A percentile compares a stretch with the other conserved stretches of the same genome.
Evolutionary conservation across 2,329 filamentous ascomycete species (phyloP).

Genomic region (Fusarium anguioides): DNA sequence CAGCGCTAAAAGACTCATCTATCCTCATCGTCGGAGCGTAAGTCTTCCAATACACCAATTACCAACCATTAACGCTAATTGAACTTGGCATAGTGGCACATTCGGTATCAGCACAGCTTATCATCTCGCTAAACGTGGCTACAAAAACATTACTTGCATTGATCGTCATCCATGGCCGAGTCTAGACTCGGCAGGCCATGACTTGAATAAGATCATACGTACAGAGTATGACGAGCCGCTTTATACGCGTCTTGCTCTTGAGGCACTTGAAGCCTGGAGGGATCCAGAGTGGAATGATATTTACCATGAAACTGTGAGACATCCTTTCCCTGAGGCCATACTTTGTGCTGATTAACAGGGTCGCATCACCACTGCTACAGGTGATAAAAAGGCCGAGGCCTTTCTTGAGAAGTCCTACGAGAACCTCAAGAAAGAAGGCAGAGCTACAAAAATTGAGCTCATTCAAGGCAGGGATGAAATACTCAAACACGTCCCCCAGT

Average conservation of each 20-base stretch:
- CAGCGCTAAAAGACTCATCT: neutral
- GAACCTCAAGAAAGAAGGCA: neutral
- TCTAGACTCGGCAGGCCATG: conserved; percentile 33
- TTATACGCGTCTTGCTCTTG: neutral
- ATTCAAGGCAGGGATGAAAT: neutral
- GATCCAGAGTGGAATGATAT: neutral
- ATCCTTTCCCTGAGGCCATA: too few species aligned
- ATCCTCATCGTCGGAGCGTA: conserved; percentile 9
- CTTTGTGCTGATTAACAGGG: neutral
- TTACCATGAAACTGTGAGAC: neutral
- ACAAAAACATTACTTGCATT: conserved; percentile 28
- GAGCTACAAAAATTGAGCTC: neutral
- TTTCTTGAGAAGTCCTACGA: neutral
- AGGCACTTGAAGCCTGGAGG: conserved; percentile 9
- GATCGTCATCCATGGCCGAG: conserved; percentile 36
- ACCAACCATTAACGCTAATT: neutral
- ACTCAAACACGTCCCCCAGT: neutral
- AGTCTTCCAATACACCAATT: neutral
- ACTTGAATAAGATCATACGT: conserved; percentile 33
- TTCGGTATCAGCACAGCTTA: conserved; percentile 15
- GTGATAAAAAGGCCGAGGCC: neutral
- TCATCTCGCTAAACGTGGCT: conserved; percentile 23
- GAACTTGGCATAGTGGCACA: neutral
- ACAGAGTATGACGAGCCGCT: conserved; percentile 16
- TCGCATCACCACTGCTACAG: neutral